Evolutionary conservation across 2,329 filamentous ascomycete genomes (phyloP).

Genomic region (Neurospora sp.): DNA sequence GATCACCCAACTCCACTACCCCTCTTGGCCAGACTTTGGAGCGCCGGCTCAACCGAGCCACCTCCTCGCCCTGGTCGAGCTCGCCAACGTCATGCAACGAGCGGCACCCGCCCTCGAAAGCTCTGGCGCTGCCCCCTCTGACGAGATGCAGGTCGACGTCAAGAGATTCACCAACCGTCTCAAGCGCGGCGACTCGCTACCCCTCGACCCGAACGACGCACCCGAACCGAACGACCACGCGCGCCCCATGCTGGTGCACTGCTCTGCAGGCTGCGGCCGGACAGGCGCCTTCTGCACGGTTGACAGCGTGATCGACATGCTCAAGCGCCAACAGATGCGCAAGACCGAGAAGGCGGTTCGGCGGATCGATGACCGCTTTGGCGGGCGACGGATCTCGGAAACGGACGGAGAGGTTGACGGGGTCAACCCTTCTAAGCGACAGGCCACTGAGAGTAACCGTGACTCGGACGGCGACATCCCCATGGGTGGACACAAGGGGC

Average conservation of each 20-base stretch:
- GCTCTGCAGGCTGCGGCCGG: slow-evolving; percentile 88
- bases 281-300: slow-evolving; percentile 96
- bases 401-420: not conserved
- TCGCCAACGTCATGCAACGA: slow-evolving; percentile 66
- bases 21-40: slow-evolving; percentile 96
- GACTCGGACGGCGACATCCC: slow-evolving; percentile 36
- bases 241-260: slow-evolving; percentile 82
- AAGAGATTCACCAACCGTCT: not conserved
- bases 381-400: not conserved
- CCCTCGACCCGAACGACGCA: slow-evolving; percentile 44
- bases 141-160: not conserved
- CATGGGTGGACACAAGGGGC: slow-evolving; percentile 26
- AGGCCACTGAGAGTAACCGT: slow-evolving; percentile 8
- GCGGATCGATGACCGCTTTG: slow-evolving; percentile 15
- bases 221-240: slow-evolving; percentile 42
- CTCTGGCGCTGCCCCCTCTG: not conserved
- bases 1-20: slow-evolving; percentile 89
- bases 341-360: slow-evolving; percentile 16
- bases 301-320: slow-evolving; percentile 90
- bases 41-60: slow-evolving; percentile 82
- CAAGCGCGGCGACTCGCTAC: slow-evolving; percentile 9
- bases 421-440: slow-evolving; percentile 11
- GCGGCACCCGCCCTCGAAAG: slow-evolving; percentile 27
- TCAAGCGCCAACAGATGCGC: slow-evolving; percentile 65
- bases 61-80: slow-evolving; percentile 78